Evolutionary conservation across 257 asterid species (phyloP), one percentile per base, ranked within the genome.

Genomic region (Schizonepeta tenuifolia): DNA sequence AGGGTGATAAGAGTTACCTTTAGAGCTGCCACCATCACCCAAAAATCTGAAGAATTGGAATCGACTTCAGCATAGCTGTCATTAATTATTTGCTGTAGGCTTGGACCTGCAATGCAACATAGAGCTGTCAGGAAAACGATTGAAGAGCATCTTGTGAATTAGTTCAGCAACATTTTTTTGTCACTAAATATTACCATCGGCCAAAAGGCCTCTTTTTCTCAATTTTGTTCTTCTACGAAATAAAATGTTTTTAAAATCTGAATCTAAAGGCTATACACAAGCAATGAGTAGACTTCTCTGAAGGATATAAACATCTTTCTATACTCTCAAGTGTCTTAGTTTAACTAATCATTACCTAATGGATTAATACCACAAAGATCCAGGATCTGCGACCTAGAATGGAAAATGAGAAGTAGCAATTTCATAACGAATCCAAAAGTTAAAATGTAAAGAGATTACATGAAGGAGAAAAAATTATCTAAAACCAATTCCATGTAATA

Each of bases 21-120:
- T 40, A 95, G 81, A 67, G 99, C 96, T 65, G 97, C 96, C 79
- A 92, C 94, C 86, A 88, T 77, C 74, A 95, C 92, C 99, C 99
- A 95, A 85, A 90, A 95, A 41, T 87, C 97, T 14, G 96, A 90
- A 62, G 98, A 90, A 71, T 72, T 81, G 78, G 90, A 87, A 80
- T 85, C 78, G 53, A 91, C 97, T 73, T 89, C 93, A 63, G 97
- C 78, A 79, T 80, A 81, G 59, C 79, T 84, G 81, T 95, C 97
- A 75, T 83, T 78, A 22, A 90, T 78, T 68, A 95, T 83, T 81
- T 85, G 88, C 76, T 83, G 89, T 47, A 90, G 50, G 67, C 71
- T 81, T 64, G 93, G 60, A 86, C 97, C 99, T 95, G 79, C 43
- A 40, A 77, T 69, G 75, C 72, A 44, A 81, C 72, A 65, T 49